Evolutionary conservation across 805 yeast species (phyloP), one percentile per base, ranked within the genome.

Genomic region (Hanseniaspora pseudoguilliermondii): DNA sequence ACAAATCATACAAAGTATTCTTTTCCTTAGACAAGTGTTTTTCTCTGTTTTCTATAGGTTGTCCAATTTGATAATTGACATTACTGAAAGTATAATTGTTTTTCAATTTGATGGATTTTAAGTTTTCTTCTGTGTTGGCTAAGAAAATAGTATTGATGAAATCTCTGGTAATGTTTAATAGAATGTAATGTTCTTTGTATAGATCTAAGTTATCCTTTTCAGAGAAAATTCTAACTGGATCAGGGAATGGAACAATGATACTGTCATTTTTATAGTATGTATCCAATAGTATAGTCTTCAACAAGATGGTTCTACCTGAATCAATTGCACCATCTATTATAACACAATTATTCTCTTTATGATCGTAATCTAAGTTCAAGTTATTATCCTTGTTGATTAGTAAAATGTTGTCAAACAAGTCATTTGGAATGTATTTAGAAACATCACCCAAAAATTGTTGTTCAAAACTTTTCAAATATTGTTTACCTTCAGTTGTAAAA

Each of bases 231-330:
- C 72, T 69, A 40, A 74, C 77, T 1, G 88, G 81, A 59, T 80
- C 71, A 32, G 88, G 79, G 18, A 88, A 67, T 50, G 85, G 86
- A 47, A 89, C 62, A 5, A 86, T 69, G 48, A 85, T 67, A 44
- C 83, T 83, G 1, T 82, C 73, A 3, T 64, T 68, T 6, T 60
- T 41, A 1, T 66, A 68, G 54, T 49, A 61, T 2, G 71, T 68
- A 38, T 69, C 69, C 3, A 62, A 48, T 67, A 89, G 96, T 0
- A 90, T 44, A 3, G 34, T 46, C 46, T 46, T 52, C 34, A 89
- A 62, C 40, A 83, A 63, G 0, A 87, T 79, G 3, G 91, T 78
- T 71, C 89, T 90, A 8, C 97, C 97, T 11, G 78, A 75, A 49
- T 96, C 96, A 46, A 78, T 69, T 55, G 77, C 82, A 44, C 95